Conservation (phyloP, 768 basidiomycete genomes). For the Hemileccinum impolitum region DNA sequence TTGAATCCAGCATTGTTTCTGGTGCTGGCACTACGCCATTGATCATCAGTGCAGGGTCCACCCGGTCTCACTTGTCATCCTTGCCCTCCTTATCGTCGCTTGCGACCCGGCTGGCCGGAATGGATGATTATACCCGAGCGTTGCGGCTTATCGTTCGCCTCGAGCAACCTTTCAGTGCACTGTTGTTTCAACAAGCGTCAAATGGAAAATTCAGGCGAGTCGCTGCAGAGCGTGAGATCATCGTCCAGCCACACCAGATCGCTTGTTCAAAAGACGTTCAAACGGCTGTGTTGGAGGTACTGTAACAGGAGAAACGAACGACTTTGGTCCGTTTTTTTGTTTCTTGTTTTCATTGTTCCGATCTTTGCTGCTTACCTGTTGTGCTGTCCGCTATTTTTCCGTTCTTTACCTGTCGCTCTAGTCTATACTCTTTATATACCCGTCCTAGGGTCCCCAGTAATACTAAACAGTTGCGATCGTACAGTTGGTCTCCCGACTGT, state of each 20-base stretch:
- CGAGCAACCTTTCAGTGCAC: constrained; percentile 9
- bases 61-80: background rate
- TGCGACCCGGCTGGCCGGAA: background rate
- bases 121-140: constrained; percentile 9
- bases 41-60: constrained; percentile 3
- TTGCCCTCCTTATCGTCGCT: constrained; percentile 3
- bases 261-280: constrained; percentile 7
- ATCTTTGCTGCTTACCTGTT: background rate
- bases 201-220: constrained; percentile 20
- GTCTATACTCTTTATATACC: too few species aligned
- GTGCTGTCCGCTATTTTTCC: background rate
- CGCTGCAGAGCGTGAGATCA: constrained; percentile 9
- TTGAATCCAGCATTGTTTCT: background rate
- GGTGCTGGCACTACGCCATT: background rate
- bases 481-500: too few species aligned
- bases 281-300: constrained; percentile 5
- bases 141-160: constrained; percentile 12
- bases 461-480: too few species aligned
- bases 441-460: too few species aligned
- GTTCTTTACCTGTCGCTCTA: background rate
- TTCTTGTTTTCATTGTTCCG: background rate
- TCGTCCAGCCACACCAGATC: constrained; percentile 7
- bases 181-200: constrained; percentile 9
- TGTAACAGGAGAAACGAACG: background rate
- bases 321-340: background rate